Evolutionary conservation across 495 filamentous ascomycete species (phyloP), one percentile per base, ranked within the genome.

Genomic region (Beverwykella pulmonaria): DNA sequence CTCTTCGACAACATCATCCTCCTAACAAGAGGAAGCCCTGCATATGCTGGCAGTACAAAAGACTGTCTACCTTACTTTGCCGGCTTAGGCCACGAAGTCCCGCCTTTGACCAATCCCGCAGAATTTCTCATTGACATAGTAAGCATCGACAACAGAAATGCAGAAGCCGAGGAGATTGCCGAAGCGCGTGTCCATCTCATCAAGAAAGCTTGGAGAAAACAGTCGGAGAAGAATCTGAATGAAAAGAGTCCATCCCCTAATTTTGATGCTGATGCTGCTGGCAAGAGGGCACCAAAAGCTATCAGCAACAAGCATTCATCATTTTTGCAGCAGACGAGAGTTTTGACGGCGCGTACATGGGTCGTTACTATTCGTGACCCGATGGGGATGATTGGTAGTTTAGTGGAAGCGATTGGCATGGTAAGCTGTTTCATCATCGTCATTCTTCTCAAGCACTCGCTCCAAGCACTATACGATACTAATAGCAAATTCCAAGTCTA

Each of bases 81-180:
- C 9, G 44, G 73, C 5, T 74, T 79, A 17, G 87, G 86, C 0
- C 79, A 86, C 63, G 69, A 80, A 22, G 73, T 91, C 17, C 89
- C 87, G 23, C 74, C 82, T 6, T 90, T 90, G 66, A 86, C 88
- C 50, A 91, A 91, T 65, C 89, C 89, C 0, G 89, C 89, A 0
- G 89, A 91, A 69, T 89, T 84, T 70, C 63, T 91, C 36, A 87
- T 92, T 34, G 89, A 92, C 65, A 76, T 88, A 57, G 86, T 88
- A 6, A 87, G 89, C 1, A 77, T 90, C 59, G 89, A 92, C 71
- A 89, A 84, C 70, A 81, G 89, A 0, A 83, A 81, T 2, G 76
- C 82, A 4, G 86, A 86, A 56, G 76, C 84, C 23, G 88, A 92
- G 72, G 76, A 78, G 32, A 78, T 76, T 25, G 89, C 86, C 3